Evolutionary conservation across 2,329 filamentous ascomycete genomes (phyloP).

Genomic region (Fusarium virguliforme): DNA sequence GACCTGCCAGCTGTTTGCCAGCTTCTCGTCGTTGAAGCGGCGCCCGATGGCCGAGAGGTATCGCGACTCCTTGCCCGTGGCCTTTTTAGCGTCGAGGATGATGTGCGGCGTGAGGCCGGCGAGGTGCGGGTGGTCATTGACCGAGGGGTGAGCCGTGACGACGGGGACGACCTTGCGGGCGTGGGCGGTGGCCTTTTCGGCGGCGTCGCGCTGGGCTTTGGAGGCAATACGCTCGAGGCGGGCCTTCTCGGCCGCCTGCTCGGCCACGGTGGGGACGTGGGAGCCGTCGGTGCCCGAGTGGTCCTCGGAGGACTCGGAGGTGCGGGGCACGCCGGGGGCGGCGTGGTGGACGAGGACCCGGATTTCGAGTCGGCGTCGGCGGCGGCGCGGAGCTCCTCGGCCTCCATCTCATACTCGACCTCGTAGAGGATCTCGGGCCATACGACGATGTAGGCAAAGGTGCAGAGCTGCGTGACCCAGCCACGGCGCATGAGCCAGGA

Average conservation of each 20-base stretch:
- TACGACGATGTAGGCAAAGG: conserved; percentile 90
- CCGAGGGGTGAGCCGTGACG: conserved; percentile 69
- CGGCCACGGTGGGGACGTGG: conserved; percentile 61
- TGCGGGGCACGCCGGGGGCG: conserved; percentile 38
- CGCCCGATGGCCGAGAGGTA: conserved; percentile 75
- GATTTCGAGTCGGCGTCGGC: conserved; percentile 49
- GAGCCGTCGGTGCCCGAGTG: conserved; percentile 44
- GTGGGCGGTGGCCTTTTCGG: conserved; percentile 71
- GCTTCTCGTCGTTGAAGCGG: conserved; percentile 69
- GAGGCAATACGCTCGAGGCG: conserved; percentile 72
- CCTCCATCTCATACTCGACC: conserved; percentile 80
- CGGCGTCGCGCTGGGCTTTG: conserved; percentile 69
- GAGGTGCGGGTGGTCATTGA: conserved; percentile 72
- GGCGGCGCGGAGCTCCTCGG: conserved; percentile 71
- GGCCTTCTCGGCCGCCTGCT: conserved; percentile 74
- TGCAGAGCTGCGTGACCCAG: conserved; percentile 94
- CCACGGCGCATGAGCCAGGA: conserved; percentile 94
- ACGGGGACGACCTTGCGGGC: conserved; percentile 66
- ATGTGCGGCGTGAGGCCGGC: conserved; percentile 74
- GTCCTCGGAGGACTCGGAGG: conserved; percentile 50
- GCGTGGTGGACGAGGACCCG: conserved; percentile 40
- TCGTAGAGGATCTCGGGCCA: conserved; percentile 86
- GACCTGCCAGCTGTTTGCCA: conserved; percentile 78
- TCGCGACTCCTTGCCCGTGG: conserved; percentile 82
- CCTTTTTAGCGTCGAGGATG: conserved; percentile 84